Evolutionary conservation across 2,329 filamentous ascomycete genomes (phyloP), one percentile per base, ranked within the genome.

Genomic region (Exophiala calicioides): DNA sequence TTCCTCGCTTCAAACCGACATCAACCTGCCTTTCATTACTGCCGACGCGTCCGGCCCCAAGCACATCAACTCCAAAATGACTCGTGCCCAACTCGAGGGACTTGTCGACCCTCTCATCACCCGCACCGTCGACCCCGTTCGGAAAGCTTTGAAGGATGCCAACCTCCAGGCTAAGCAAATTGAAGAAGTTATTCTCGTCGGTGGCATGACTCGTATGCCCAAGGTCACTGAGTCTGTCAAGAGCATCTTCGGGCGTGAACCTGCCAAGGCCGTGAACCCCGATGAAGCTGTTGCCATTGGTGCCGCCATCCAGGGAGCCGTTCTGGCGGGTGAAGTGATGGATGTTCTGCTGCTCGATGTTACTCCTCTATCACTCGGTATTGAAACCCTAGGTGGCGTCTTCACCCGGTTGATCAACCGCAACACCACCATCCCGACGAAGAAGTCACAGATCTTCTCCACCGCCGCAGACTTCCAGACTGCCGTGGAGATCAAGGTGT

Each of bases 151-250:
- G 52, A 96, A 96, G 83, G 91, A 97, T 72, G 91, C 91, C 68
- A 84, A 85, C 72, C 82, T 97, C 35, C 78, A 88, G 71, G 82
- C 90, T 62, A 94, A 90, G 77, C 90, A 96, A 54, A 94, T 97
- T 68, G 88, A 96, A 75, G 91, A 97, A 69, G 88, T 97, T 61
- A 95, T 97, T 70, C 85, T 97, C 32, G 91, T 97, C 45, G 91
- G 91, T 84, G 91, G 91, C 75, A 96, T 96, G 90, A 96, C 91
- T 63, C 91, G 91, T 78, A 97, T 97, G 90, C 91, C 91, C 70
- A 96, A 96, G 86, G 91, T 97, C 60, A 80, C 82, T 56, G 90
- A 96, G 77, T 93, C 90, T 33, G 90, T 96, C 71, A 95, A 95
- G 86, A 83, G 77, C 77, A 90, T 96, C 70, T 97, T 97, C 72